Base-by-base conservation (phyloP, 805 yeast species). In the Nakazawaea holstii region DNA sequence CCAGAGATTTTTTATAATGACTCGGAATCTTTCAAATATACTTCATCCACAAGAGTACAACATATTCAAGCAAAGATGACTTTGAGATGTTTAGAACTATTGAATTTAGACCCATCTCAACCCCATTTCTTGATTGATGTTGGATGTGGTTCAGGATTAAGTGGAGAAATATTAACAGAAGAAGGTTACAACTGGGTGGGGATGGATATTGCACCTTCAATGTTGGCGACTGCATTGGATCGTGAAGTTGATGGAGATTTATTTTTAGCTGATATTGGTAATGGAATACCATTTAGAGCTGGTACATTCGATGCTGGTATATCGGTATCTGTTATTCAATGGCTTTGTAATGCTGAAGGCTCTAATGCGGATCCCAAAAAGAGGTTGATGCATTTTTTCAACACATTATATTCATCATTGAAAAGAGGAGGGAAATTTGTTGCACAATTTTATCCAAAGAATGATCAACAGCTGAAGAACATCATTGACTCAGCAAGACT, bases 51-150 rank as follows among this genome's bases (percentile, higher is more conserved):
- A 4, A 94, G 99, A 74, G 97, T 94, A 43, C 99, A 94, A 69
- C 97, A 91, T 62, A 94, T 94, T 59, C 99, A 94, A 67, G 98
- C 98, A 2, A 87, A 88, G 62, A 94, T 94, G 99, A 90, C 99
- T 0, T 73, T 92, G 39, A 75, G 99, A 57, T 96, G 98, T 0
- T 70, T 94, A 41, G 99, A 94, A 57, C 71, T 94, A 33, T 69
- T 94, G 48, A 87, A 90, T 62, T 67, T 94, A 35, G 84, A 86
- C 29, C 79, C 80, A 1, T 70, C 68, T 29, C 73, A 67, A 33
- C 74, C 80, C 13, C 85, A 87, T 55, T 83, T 82, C 57, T 62
- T 94, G 9, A 76, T 94, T 15, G 99, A 94, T 74, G 76, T 94
- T 32, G 99, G 99, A 13, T 94, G 98, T 72, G 99, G 99, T 2